Percentiles rank a stretch among this genome's conserved stretches.
phyloP scores from a whole-genome alignment of 73 alveolate species.

The Urostyla sp. region DNA sequence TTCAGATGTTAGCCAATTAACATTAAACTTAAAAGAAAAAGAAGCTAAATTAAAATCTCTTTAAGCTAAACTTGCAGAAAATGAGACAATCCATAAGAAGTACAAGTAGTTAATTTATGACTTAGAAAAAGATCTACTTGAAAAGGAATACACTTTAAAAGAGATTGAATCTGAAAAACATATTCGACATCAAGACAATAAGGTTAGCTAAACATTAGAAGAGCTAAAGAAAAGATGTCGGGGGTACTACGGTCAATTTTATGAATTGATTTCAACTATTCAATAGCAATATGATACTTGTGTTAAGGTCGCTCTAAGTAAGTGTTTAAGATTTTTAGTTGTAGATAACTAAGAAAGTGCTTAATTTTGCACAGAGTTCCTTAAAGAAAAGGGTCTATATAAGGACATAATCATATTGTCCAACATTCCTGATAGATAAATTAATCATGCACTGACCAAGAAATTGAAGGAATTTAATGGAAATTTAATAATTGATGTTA shows the following conservation, averaged over 20 bases:
- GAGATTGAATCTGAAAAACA: conserved; percentile 74
- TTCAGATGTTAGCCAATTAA: neutral
- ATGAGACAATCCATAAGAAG: conserved; percentile 62
- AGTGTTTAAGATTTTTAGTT: conserved; percentile 74
- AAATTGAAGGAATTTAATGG: conserved; percentile 82
- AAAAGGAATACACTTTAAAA: conserved; percentile 69
- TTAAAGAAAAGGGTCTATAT: conserved; percentile 80
- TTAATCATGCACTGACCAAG: conserved; percentile 69
- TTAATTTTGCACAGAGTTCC: conserved; percentile 76
- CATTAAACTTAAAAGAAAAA: conserved; percentile 15
- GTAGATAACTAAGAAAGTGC: conserved; percentile 86
- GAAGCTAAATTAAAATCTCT: neutral
- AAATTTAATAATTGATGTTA: conserved; percentile 78
- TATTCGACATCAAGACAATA: conserved; percentile 67
- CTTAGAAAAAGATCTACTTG: conserved; percentile 56
- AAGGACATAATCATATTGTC: conserved; percentile 87
- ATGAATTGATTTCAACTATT: conserved; percentile 83
- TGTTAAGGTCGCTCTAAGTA: conserved; percentile 80
- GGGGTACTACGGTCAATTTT: conserved; percentile 84
- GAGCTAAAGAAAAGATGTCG: conserved; percentile 83
- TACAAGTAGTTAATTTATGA: conserved; percentile 57
- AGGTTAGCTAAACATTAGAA: conserved; percentile 75
- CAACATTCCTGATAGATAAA: conserved; percentile 81
- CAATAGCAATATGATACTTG: conserved; percentile 83
- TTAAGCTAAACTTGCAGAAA: neutral